Evolutionary conservation across 2,329 filamentous ascomycete species (phyloP), one percentile per base, ranked within the genome.

Genomic region (Lizonia empirigonia): DNA sequence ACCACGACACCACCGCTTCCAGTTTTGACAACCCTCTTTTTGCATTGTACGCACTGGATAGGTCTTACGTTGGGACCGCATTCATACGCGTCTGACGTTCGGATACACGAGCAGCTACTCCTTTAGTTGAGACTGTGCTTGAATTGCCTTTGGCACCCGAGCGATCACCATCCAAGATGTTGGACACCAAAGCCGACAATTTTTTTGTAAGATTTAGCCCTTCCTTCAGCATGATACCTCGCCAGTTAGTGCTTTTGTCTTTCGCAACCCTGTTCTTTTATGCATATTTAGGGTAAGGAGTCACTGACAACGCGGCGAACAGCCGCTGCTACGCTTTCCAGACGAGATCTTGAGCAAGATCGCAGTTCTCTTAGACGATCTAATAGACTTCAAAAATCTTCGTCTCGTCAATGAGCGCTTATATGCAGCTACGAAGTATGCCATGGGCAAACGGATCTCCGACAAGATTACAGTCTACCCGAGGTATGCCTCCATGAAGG

Each of bases 301-400:
- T 16, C 13, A 29, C 47, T 50, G 23, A 50, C 27, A 20, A 7
- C 3, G 29, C 18, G 47, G 35, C 36, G 4, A 8, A 20, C 20
- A 52, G 39, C 35, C n/a, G 27, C 40, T 53, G 20, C 40, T 41
- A 10, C 12, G 10, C 12, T 23, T 57, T 8, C 34, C 55, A 27
- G 16, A 20, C 18, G 50, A 52, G 22, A 20, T 49, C 8, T 5
- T 53, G 2, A 15, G 19, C 18, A 15, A 53, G 9, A 32, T 53
- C 4, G 50, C 15, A 16, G 23, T 12, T n/a, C 34, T 18, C 6
- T 27, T 54, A 29, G 32, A 26, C 4, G 27, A 36, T 7, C 16
- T n/a, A 0, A 20, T 27, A 4, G 53, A 50, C 42, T 29, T 58
- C 13, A 9, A 18, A 12, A 55, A 58, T 30, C 32, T 56, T 19